Percentiles rank a stretch among this genome's conserved stretches.
phyloP scores from a whole-genome alignment of 179 eudicot species.

The Spinacia oleracea region DNA sequence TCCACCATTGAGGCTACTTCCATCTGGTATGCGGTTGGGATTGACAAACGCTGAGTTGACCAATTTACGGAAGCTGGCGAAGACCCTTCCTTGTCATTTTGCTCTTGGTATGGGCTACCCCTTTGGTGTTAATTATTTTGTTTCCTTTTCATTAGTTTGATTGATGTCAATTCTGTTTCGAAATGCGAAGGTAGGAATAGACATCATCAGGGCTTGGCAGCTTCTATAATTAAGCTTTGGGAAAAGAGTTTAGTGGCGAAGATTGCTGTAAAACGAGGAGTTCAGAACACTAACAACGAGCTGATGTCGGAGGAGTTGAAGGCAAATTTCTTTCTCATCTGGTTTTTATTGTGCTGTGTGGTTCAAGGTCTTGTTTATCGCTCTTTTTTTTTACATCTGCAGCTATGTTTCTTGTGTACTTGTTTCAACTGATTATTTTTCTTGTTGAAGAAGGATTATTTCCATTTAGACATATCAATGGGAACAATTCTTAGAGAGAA shows the following conservation, averaged over 20 bases:
- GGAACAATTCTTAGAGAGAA: not conserved
- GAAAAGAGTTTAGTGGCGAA: slow-evolving; percentile 93
- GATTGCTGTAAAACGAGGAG: slow-evolving; percentile 98
- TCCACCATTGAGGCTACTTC: slow-evolving; percentile 91
- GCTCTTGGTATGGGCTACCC: slow-evolving; percentile 71
- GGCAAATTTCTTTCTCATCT: slow-evolving; percentile 41
- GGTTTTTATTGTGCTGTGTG: not conserved
- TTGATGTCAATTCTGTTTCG: slow-evolving; percentile 22
- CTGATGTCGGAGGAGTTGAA: slow-evolving; percentile 93
- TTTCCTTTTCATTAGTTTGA: slow-evolving; percentile 12
- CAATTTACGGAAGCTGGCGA: slow-evolving; percentile 73
- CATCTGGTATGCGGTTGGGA: slow-evolving; percentile 79
- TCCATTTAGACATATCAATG: not conserved
- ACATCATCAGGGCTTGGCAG: slow-evolving; percentile 96
- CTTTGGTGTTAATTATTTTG: slow-evolving; percentile 16
- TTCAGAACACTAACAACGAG: slow-evolving; percentile 93
- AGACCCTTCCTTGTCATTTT: slow-evolving; percentile 97
- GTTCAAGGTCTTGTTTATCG: not conserved
- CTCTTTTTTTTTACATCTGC: not conserved
- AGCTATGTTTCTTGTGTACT: not conserved
- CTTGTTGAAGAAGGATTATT: not conserved
- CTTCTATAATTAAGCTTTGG: slow-evolving; percentile 89
- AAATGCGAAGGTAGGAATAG: slow-evolving; percentile 80
- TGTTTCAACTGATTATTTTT: not conserved
- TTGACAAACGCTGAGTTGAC: slow-evolving; percentile 88